Evolutionary conservation across 2,329 filamentous ascomycete species (phyloP), one percentile per base, ranked within the genome.

Genomic region (Domatiomyces catenatus): DNA sequence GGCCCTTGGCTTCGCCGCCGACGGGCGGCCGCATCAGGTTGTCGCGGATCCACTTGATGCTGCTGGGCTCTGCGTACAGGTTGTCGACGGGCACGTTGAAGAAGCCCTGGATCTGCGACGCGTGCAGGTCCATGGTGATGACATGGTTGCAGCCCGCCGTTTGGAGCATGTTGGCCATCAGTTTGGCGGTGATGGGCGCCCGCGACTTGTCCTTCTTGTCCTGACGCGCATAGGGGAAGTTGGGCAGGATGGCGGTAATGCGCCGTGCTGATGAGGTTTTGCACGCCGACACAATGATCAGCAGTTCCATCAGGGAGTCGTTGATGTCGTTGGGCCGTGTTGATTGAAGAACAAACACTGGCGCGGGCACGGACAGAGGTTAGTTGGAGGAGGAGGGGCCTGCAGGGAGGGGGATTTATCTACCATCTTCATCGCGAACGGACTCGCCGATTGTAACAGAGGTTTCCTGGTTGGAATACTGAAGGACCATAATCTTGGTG

Each of bases 281-380:
- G 75, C 90, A 95, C 56, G 90, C 90, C 65, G 94, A 93, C 69
- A 95, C 93, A 82, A 95, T 94, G 70, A 96, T 95, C 59, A 96
- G 78, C 39, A 96, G 79, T 70, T 98, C 90, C 90, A 98, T 96
- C 53, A 98, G 77, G 47, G 88, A 88, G 67, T 96, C 90, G 70
- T 98, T 98, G 72, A 96, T 93, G 65, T 95, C 89, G 66, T 90
- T 89, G 1, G 90, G 90, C 42, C 86, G 83, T 46, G 92, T 94
- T 2, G 56, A 58, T 70, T 96, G 90, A 54, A 96, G 75, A 62
- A 96, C 94, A 72, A 95, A 96, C 64, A 95, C 89, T 80, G 61
- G 28, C 48, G 46, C 12, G 43, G 28, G 32, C 36, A 19, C 8
- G 17, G 22, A 24, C 22, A 24, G 48, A 52, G 28, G 48, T 54